Evolutionary conservation across 345 rosid species (phyloP).

Genomic region (Hirschfeldia incana): DNA sequence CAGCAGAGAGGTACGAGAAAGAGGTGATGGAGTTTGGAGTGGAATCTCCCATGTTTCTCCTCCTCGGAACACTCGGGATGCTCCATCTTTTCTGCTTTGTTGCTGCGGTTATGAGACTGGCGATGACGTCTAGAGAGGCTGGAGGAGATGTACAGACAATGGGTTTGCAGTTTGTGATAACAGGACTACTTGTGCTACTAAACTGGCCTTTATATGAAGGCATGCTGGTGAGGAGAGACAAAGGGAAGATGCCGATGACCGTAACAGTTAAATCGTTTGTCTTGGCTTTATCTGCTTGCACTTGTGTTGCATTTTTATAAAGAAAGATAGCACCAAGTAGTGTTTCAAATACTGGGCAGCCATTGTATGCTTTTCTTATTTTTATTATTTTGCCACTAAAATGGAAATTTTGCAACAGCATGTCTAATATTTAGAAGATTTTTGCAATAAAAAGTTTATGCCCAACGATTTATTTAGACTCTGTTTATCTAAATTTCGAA

Average conservation of each 20-base stretch:
- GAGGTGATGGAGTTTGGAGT: conserved; percentile 79
- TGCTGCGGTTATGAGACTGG: background rate
- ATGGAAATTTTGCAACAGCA: too few species aligned
- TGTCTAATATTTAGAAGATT: too few species aligned
- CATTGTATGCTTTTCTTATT: too few species aligned
- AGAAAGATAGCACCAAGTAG: background rate
- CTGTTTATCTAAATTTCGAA: too few species aligned
- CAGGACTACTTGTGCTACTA: conserved; percentile 52
- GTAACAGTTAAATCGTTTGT: background rate
- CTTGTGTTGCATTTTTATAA: background rate
- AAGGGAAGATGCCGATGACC: conserved; percentile 57
- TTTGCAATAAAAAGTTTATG: too few species aligned
- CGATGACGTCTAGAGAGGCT: background rate
- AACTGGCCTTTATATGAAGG: conserved; percentile 68
- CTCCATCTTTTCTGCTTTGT: conserved; percentile 50
- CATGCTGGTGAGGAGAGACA: conserved; percentile 56
- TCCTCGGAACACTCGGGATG: conserved; percentile 60
- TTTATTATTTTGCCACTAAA: too few species aligned
- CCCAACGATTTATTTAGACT: too few species aligned
- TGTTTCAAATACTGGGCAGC: too few species aligned
- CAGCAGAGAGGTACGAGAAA: conserved; percentile 44
- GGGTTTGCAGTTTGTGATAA: conserved; percentile 50
- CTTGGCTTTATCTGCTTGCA: conserved; percentile 40
- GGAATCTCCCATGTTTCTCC: conserved; percentile 58
- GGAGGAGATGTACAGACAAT: conserved; percentile 23